Conservation (phyloP, 108 stramenopile species). For the Nannochloropsis salina region DNA sequence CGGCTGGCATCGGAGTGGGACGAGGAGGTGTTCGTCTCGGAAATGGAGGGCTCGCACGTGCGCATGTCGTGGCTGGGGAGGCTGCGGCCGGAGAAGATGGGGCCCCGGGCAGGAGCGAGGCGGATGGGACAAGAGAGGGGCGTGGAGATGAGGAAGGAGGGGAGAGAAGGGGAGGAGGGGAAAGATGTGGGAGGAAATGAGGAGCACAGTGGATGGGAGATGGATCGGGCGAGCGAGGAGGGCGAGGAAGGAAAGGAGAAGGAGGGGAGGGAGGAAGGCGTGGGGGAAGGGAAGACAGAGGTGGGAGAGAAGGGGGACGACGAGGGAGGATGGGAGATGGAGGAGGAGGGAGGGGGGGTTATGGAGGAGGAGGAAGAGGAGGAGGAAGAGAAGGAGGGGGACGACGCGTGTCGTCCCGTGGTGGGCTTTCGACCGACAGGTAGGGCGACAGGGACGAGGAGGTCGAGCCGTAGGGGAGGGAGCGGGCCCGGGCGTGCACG, state of each 20-base stretch:
- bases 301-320: not conserved
- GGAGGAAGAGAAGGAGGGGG: slow-evolving; percentile 13
- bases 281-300: slow-evolving; percentile 33
- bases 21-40: slow-evolving; percentile 57
- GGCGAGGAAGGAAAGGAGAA: not conserved
- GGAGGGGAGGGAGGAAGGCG: not conserved
- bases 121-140: slow-evolving; percentile 26
- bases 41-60: slow-evolving; percentile 59
- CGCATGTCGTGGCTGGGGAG: slow-evolving; percentile 60
- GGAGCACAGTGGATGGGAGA: not conserved
- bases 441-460: not conserved
- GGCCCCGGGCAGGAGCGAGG: slow-evolving; percentile 54
- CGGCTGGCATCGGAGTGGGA: slow-evolving; percentile 45
- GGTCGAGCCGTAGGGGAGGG: not conserved
- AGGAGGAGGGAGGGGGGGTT: not conserved
- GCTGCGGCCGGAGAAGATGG: slow-evolving; percentile 52
- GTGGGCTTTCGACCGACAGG: not conserved
- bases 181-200: not conserved
- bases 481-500: no score
- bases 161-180: not conserved
- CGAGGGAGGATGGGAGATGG: not conserved
- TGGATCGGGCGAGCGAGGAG: not conserved
- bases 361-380: not conserved
- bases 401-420: not conserved
- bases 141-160: not conserved